Evolutionary conservation across 179 eudicot genomes (phyloP), one percentile per base, ranked within the genome.

Genomic region (Carnegiea gigantea): DNA sequence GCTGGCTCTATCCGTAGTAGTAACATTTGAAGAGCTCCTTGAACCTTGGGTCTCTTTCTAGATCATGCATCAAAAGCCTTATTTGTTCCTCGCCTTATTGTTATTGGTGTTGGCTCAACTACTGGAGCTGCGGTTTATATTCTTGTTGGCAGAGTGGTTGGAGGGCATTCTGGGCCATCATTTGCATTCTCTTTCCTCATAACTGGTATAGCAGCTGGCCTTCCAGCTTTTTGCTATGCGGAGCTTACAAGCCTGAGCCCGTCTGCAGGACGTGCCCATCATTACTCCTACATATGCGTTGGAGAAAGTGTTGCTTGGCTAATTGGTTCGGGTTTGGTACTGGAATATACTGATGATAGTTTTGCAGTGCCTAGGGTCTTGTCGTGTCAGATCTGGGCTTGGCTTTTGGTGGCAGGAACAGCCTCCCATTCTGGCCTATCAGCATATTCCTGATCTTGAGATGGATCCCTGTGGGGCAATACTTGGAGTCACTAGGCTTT

Each of bases 251-350:
- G 98, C 84, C 93, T 98, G 23, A 93, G 98, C 84, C 98, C 95
- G 46, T 95, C 98, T n/a, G 98, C 98, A 53, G 98, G 98, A 80
- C 93, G 98, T 89, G 98, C 98, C 78, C 93, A 95, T 83, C 98
- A 95, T 83, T 95, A 93, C 83, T 90, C 98, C 30, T 95, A 93
- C 82, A 93, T 95, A 43, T 95, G 98, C 79, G 89, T 95, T 57
- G 98, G 98, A 79, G 98, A 95, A 90, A 93, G 98, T 81, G 89
- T 92, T 88, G 98, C 98, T 80, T 95, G 98, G 98, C 79, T 95
- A 82, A 86, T 95, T 76, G 98, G 98, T 30, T 95, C 98, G 98
- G 98, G 93, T 68, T 80, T 95, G 77, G 91, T 95, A 83, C 79
- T 95, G 90, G 98, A 95, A 86, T 95, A 95, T 83, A 95, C 98